phyloP scores from a whole-genome alignment of 2,329 filamentous ascomycete genomes.

The Capronia coronata region DNA sequence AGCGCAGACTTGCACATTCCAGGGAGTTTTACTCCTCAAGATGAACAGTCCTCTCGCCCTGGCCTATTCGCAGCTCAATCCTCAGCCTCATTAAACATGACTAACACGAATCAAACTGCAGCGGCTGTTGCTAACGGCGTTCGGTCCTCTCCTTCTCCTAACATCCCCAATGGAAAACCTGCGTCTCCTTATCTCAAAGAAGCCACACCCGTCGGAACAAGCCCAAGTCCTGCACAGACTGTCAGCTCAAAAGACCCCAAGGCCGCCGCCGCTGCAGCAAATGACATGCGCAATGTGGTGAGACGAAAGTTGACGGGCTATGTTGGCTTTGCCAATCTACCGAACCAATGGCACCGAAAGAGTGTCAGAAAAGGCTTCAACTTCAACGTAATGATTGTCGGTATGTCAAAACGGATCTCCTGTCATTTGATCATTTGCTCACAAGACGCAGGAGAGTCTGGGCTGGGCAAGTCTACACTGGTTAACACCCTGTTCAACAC shows the following conservation, averaged over 20 bases:
- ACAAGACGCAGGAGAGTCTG: conserved; percentile 74
- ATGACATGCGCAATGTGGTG: conserved; percentile 87
- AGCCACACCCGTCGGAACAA: conserved; percentile 52
- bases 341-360: conserved; percentile 99
- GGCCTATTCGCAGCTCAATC: background rate
- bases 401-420: conserved; percentile 52
- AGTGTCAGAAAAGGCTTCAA: conserved; percentile 99
- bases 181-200: conserved; percentile 52
- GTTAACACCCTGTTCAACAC: conserved; percentile 99
- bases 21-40: background rate
- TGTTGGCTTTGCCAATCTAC: conserved; percentile 96
- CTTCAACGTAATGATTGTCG: conserved; percentile 99
- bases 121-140: conserved; percentile 32
- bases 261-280: conserved; percentile 48
- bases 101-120: conserved; percentile 30
- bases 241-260: conserved; percentile 61
- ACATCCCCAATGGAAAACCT: conserved; percentile 45
- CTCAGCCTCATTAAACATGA: conserved; percentile 8
- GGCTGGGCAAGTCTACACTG: conserved; percentile 95
- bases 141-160: conserved; percentile 36
- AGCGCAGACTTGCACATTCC: conserved; percentile 10
- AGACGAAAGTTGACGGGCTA: conserved; percentile 97
- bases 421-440: conserved; percentile 1
- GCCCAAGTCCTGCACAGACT: conserved; percentile 49
- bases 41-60: conserved; percentile 1